Percentiles rank a stretch among this genome's conserved stretches.
Conservation (phyloP, 2,329 filamentous ascomycete species). For the Penicillium nordicum region DNA sequence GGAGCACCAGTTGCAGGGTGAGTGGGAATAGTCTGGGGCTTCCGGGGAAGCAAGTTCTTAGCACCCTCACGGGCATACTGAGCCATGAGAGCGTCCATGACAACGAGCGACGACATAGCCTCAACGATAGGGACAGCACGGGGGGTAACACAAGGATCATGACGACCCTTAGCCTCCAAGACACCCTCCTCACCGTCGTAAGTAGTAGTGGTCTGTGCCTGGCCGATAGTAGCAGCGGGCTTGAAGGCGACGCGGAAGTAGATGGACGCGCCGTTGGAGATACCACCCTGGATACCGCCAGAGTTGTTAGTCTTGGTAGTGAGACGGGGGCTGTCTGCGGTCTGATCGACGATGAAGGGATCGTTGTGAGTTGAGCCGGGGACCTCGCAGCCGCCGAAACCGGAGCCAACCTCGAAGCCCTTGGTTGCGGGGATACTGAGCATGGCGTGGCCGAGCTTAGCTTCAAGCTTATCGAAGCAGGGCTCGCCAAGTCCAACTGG, state of each 20-base stretch:
- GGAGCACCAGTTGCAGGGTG: slow-evolving; percentile 27
- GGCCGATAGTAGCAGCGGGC: slow-evolving; percentile 86
- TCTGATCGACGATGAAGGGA: slow-evolving; percentile 63
- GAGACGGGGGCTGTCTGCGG: slow-evolving; percentile 53
- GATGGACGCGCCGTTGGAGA: slow-evolving; percentile 87
- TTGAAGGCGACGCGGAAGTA: slow-evolving; percentile 97
- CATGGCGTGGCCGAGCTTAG: slow-evolving; percentile 87
- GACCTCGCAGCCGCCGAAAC: slow-evolving; percentile 81
- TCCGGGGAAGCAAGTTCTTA: slow-evolving; percentile 46
- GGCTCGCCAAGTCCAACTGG: slow-evolving; percentile 88
- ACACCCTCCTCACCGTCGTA: slow-evolving; percentile 75
- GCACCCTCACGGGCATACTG: slow-evolving; percentile 64
- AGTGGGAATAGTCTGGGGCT: slow-evolving; percentile 37
- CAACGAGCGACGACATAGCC: slow-evolving; percentile 81
- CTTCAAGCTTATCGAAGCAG: slow-evolving; percentile 93
- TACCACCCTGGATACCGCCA: slow-evolving; percentile 91
- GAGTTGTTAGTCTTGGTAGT: slow-evolving; percentile 92
- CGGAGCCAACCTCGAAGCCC: slow-evolving; percentile 91
- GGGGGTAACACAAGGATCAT: slow-evolving; percentile 90
- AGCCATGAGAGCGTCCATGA: slow-evolving; percentile 82
- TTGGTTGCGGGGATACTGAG: slow-evolving; percentile 92
- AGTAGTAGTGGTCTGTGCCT: slow-evolving; percentile 77
- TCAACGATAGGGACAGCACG: slow-evolving; percentile 71
- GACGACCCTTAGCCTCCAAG: slow-evolving; percentile 85
- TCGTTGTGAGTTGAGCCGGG: slow-evolving; percentile 92